phyloP scores from a whole-genome alignment of 495 filamentous ascomycete species.

The Hypoxylon fuscum region DNA sequence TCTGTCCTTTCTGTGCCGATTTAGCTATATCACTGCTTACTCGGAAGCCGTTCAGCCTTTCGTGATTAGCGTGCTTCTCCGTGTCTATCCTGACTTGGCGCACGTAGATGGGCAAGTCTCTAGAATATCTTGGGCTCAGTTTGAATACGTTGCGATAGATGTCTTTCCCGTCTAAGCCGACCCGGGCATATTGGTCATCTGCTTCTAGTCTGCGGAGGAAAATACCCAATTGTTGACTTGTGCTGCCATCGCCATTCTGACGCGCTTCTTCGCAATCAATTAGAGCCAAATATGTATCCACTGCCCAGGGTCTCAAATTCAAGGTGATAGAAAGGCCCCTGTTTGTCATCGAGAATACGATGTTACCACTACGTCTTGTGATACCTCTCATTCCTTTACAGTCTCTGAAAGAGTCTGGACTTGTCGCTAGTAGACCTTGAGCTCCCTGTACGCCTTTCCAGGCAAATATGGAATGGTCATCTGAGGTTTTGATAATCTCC shows the following conservation, averaged over 20 bases:
- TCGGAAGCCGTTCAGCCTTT: background rate
- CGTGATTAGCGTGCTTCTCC: background rate
- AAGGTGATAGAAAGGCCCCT: background rate
- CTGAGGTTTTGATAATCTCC: constrained; percentile 39
- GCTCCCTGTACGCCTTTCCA: background rate
- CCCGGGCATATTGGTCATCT: background rate
- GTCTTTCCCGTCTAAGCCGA: background rate
- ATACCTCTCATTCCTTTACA: background rate
- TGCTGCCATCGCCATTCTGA: no score
- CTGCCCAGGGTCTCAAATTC: background rate
- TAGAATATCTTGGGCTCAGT: no score
- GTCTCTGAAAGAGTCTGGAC: background rate
- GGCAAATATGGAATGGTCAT: constrained; percentile 36
- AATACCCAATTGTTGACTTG: background rate
- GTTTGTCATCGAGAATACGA: background rate
- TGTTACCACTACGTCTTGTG: background rate
- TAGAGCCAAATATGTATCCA: background rate
- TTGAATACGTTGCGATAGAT: no score
- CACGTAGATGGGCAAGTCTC: background rate
- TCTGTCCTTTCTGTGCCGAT: no score
- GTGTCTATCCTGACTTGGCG: background rate
- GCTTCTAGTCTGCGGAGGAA: background rate
- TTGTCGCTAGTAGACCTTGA: background rate
- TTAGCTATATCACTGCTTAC: background rate
- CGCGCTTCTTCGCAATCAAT: background rate